Evolutionary conservation across 2,329 filamentous ascomycete genomes (phyloP), one percentile per base, ranked within the genome.

Genomic region (Colletotrichum sojae): DNA sequence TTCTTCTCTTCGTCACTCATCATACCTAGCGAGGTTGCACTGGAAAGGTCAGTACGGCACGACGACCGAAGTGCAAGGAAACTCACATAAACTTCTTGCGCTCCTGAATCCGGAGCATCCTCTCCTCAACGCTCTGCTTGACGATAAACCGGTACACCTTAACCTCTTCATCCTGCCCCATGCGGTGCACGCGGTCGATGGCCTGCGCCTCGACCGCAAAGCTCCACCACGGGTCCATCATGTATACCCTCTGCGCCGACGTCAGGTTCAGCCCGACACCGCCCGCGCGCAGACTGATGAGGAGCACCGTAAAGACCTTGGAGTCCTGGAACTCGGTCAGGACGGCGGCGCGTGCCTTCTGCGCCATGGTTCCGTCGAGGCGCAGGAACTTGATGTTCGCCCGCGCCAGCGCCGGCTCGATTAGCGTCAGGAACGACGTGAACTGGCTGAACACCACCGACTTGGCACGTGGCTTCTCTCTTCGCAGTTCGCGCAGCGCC

Each of bases 211-310:
- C 96, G 13, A 98, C 91, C 0, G 96, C 95, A 80, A 95, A 99
- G 77, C 93, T 97, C 96, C 96, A 99, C 96, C 96, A 99, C 0
- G 96, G 96, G 80, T 99, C 96, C 96, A 99, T 98, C 93, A 99
- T 97, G 83, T 92, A 99, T 5, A 99, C 97, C 62, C 93, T 86
- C 72, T 91, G 94, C 6, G 96, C 96, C 73, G 91, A 91, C 0
- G 95, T 98, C 70, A 99, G 81, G 77, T 99, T 99, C 51, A 99
- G 85, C 0, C 96, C 96, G 0, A 99, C 96, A 25, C 96, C 97
- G 5, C 97, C 96, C 0, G 97, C 96, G 20, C 94, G 88, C 64
- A 99, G 84, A 74, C 92, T 95, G 59, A 99, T 88, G 2, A 99
- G 85, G 4, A 99, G 83, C 1, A 99, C 89, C 2, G 88, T 88